Percentiles rank a stretch among this genome's conserved stretches.
Evolutionary conservation across 371 early-diverging fungal species (phyloP).

Genomic region (Apophysomyces ossiformis): DNA sequence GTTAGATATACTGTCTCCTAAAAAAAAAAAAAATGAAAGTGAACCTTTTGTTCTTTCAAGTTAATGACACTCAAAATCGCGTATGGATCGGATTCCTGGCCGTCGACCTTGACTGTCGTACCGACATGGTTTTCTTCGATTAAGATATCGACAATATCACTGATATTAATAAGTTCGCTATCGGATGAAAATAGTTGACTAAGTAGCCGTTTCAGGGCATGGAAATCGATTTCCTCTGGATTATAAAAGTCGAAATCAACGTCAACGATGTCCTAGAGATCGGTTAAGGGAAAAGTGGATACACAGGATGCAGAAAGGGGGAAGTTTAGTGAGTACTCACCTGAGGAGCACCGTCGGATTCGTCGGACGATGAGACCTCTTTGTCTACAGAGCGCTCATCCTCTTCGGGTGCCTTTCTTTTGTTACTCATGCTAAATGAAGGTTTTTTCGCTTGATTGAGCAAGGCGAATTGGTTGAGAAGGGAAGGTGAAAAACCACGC

Average conservation of each 20-base stretch:
- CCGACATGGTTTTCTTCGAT: conserved; percentile 84
- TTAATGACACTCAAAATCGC: conserved; percentile 86
- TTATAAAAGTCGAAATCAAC: conserved; percentile 97
- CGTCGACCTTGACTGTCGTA: conserved; percentile 88
- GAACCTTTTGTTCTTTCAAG: conserved; percentile 65
- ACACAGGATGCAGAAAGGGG: neutral
- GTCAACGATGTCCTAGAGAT: conserved; percentile 74
- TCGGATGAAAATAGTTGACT: conserved; percentile 82
- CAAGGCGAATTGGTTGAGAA: neutral
- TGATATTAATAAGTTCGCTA: conserved; percentile 71
- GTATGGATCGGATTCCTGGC: conserved; percentile 84
- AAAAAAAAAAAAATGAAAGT: neutral
- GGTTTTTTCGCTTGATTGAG: neutral
- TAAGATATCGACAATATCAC: conserved; percentile 86
- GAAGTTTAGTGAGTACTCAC: neutral
- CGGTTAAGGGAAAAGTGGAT: neutral
- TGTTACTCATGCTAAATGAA: conserved; percentile 12
- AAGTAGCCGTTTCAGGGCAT: conserved; percentile 88
- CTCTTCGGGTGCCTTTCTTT: conserved; percentile 13
- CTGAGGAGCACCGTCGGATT: conserved; percentile 14
- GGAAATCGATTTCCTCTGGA: conserved; percentile 87
- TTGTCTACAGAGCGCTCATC: neutral
- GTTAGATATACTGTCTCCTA: neutral
- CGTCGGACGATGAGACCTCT: conserved; percentile 2
- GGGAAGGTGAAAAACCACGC: neutral